Percentiles rank a stretch among this genome's conserved stretches.
phyloP scores from a whole-genome alignment of 78 protist species.

The Guillardia theta region DNA sequence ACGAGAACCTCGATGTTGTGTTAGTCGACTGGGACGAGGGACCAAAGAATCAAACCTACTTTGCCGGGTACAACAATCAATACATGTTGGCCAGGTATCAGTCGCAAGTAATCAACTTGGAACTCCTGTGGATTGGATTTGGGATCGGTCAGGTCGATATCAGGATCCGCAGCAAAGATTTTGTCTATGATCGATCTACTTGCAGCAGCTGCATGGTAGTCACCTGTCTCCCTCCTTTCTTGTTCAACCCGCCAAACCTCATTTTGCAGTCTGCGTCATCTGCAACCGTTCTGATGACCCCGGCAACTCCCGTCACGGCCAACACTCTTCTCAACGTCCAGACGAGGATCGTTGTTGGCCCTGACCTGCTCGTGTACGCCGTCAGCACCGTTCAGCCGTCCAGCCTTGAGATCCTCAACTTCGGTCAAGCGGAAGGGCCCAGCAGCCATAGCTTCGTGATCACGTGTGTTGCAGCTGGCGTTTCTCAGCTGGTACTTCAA shows the following conservation, averaged over 20 bases:
- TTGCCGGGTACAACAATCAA: background rate
- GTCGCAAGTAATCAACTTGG: background rate
- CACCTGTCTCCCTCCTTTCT: background rate
- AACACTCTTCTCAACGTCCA: background rate
- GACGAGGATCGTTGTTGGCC: background rate
- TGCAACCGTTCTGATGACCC: background rate
- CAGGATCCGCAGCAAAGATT: background rate
- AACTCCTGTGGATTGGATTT: background rate
- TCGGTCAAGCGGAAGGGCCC: background rate
- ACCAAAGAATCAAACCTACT: background rate
- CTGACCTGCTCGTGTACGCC: background rate
- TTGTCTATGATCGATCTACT: background rate
- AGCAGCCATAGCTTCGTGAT: background rate
- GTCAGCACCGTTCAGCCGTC: background rate
- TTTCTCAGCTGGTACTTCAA: background rate
- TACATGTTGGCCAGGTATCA: background rate
- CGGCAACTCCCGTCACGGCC: background rate
- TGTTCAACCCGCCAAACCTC: background rate
- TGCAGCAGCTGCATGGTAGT: background rate
- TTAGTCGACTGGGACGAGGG: background rate
- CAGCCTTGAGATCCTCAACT: background rate
- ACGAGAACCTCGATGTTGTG: background rate
- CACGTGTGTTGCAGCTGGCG: background rate
- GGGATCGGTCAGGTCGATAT: background rate
- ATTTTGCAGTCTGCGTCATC: background rate